Evolutionary conservation across 805 yeast species (phyloP).

Genomic region (Wickerhamiella parazyma): DNA sequence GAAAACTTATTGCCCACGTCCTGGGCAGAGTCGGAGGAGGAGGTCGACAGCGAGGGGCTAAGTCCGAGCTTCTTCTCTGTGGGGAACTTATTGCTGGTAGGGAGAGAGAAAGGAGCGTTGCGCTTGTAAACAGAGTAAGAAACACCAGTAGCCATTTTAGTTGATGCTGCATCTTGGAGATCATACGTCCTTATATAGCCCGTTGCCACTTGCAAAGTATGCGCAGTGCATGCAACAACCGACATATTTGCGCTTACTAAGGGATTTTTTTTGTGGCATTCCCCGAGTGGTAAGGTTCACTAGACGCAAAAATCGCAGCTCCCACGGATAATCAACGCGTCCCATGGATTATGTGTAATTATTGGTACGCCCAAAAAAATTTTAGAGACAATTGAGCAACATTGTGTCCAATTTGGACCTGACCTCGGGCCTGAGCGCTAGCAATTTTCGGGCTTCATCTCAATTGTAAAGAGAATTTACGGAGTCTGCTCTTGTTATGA

Average conservation of each 20-base stretch:
- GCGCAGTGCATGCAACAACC: neutral
- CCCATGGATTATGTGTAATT: too few species aligned
- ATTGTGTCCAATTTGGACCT: too few species aligned
- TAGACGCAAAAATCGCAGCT: too few species aligned
- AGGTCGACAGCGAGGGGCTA: slow-evolving; percentile 5
- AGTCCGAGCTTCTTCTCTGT: slow-evolving; percentile 2
- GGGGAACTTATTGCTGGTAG: slow-evolving; percentile 7
- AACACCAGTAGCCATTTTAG: slow-evolving; percentile 5
- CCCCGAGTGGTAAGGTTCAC: too few species aligned
- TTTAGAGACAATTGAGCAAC: too few species aligned
- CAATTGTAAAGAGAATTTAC: too few species aligned
- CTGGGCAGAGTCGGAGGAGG: slow-evolving; percentile 3
- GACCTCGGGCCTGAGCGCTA: too few species aligned
- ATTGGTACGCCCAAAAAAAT: too few species aligned
- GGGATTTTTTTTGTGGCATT: neutral
- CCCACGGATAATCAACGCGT: too few species aligned
- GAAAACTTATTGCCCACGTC: neutral
- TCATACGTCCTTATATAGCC: neutral
- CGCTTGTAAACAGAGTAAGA: slow-evolving; percentile 8
- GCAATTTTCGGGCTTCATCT: too few species aligned
- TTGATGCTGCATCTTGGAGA: neutral
- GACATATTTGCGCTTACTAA: neutral
- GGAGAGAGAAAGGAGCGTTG: slow-evolving; percentile 8
- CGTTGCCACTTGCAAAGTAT: neutral
- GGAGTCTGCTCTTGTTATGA: too few species aligned